Base-by-base conservation (phyloP, 768 basidiomycete genomes). In the Pholiota molesta region DNA sequence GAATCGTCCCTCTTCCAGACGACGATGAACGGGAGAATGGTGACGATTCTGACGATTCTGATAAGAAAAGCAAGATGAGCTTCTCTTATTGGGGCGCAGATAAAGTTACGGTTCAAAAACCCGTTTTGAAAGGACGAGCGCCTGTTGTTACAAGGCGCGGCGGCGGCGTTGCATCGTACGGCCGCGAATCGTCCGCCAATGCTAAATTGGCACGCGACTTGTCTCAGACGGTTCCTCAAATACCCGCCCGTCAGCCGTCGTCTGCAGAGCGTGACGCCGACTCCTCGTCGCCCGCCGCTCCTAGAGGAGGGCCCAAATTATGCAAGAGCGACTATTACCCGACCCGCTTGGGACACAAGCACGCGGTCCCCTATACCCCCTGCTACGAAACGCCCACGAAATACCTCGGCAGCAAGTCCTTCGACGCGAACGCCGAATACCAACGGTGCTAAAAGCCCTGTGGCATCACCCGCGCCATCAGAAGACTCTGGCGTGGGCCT, bases 51-150 rank as follows among this genome's bases (percentile, higher is more conserved):
- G 90, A 92, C 66, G 91, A 94, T 68, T 94, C 91, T 11, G 92
- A 94, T 73, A 86, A 88, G 77, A 91, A 93, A 79, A 92, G 89
- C 80, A 94, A 94, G 74, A 94, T 94, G 93, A 92, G 91, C 78
- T 94, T 94, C 76, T 94, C 92, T 5, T 95, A 94, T 71, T 94
- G 92, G 92, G 92, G 93, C 26, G 93, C 93, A 33, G 93, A 95
- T 78, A 93, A 93, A 75, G 84, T 95, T 68, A 95, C 93, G 1
- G 85, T 95, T 21, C 91, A 93, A 72, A 91, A 91, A 67, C 91
- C 92, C 2, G 73, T 86, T 42, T 72, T 88, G 68, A 90, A 88
- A 71, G 77, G 77, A 62, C 73, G 76, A 53, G 37, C 67, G 1
- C 78, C 70, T 57, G 76, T 72, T 65, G 68, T 77, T 69, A 69